Base-by-base conservation (phyloP, 768 basidiomycete genomes). In the Termitomyces sp. region DNA sequence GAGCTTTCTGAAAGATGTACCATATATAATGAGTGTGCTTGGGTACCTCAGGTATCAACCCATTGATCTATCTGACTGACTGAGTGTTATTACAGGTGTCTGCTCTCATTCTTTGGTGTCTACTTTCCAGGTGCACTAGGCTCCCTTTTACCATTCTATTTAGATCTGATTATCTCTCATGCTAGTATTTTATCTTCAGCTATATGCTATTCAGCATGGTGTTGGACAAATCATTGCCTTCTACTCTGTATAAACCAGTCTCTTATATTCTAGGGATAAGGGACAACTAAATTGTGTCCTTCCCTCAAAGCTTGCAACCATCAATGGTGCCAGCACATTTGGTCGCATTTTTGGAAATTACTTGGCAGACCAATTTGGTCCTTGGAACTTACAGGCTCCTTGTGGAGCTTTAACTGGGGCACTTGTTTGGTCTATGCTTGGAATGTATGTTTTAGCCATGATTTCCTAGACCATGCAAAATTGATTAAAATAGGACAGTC, bases 351-450 rank as follows among this genome's bases (percentile, higher is more conserved):
- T 61, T 5, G 68, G 67, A 15, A 74, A 69, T 37, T 64, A 69
- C 46, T 62, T 72, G 4, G 75, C 75, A 31, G 75, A 55, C 23
- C 46, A 28, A 17, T 55, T 60, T 5, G 58, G 58, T 8, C 58
- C 71, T 19, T 77, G 72, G 70, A 74, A 75, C 47, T 46, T 73
- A 12, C 53, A 54, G 12, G 7, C n/a, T 43, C 52, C 42, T 3
- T 49, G 48, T 35, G 19, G 33, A 0, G 3, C 9, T 23, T 4
- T 49, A 2, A 35, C 19, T 14, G 48, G 48, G 12, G 48, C 48
- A 15, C 9, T 74, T 54, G 70, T 79, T 42, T 79, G 70, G 57
- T 70, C 70, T 7, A 66, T 74, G 33, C 62, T 71, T 9, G 68
- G 69, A 37, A 58, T 75, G 76, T 76, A 56, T 19, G 50, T 19